These are phyloP conservation scores for Euryodendron excelsum DNA, from an alignment of 148 eudicot genomes.

Conservation along the genomic window DNA sequence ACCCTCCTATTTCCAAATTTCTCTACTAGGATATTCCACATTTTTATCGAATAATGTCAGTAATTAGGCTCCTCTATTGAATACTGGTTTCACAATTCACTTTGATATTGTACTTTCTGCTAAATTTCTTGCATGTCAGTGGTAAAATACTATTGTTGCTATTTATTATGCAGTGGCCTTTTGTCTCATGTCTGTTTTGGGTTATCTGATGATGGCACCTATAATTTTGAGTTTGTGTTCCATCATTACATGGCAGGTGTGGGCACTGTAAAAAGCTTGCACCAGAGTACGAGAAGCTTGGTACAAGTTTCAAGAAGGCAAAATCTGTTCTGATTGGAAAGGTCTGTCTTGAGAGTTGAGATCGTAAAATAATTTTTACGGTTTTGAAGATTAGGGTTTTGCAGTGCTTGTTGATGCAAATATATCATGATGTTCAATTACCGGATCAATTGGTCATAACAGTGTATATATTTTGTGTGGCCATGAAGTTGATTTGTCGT, in stretches of 20 bases:
- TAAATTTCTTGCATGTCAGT: constrained; percentile 5
- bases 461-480: too few relatives aligned
- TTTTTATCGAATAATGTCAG: background rate
- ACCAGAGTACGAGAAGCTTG: constrained; percentile 93
- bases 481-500: too few relatives aligned
- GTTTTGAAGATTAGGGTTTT: background rate
- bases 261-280: constrained; percentile 99
- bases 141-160: background rate
- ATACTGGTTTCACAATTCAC: background rate
- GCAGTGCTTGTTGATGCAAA: background rate
- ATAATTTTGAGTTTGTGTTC: background rate
- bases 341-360: constrained; percentile 39
- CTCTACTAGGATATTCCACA: background rate
- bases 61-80: constrained; percentile 9
- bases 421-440: background rate
- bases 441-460: too few relatives aligned
- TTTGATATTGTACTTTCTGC: background rate
- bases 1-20: background rate
- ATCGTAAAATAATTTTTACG: background rate
- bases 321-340: constrained; percentile 90
- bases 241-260: constrained; percentile 78
- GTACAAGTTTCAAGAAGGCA: constrained; percentile 87
- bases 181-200: background rate
- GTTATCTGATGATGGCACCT: background rate
- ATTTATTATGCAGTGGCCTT: background rate